Evolutionary conservation across 2,329 filamentous ascomycete species (phyloP).

Genomic region (Chrysosporium queenslandicum): DNA sequence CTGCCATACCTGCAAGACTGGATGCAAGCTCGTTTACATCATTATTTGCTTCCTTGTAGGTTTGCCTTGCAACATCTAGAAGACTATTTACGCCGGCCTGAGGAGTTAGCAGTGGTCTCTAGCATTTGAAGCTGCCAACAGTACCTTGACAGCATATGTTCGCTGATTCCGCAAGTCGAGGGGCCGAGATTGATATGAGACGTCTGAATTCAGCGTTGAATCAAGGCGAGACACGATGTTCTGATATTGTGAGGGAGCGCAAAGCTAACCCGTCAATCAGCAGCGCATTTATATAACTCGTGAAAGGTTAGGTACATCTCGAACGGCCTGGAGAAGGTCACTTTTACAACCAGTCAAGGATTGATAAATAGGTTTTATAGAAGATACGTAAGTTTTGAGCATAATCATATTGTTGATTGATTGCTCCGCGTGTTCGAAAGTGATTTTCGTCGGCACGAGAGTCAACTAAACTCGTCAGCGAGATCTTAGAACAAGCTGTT

Average conservation of each 20-base stretch:
- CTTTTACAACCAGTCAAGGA: constrained; percentile 56
- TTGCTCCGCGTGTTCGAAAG: constrained; percentile 62
- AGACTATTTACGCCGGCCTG: constrained; percentile 72
- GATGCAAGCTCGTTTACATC: constrained; percentile 64
- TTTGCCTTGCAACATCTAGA: constrained; percentile 76
- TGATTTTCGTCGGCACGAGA: constrained; percentile 56
- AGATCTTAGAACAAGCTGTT: neutral
- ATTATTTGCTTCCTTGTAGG: constrained; percentile 77
- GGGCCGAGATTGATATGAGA: constrained; percentile 64
- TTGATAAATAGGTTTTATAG: constrained; percentile 57
- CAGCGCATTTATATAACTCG: neutral
- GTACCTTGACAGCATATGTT: constrained; percentile 73
- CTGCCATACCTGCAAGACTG: constrained; percentile 50
- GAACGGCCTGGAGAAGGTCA: constrained; percentile 56
- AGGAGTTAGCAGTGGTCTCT: constrained; percentile 15
- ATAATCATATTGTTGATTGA: constrained; percentile 78
- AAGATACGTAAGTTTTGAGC: constrained; percentile 68
- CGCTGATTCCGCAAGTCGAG: constrained; percentile 83
- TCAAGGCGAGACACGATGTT: constrained; percentile 56
- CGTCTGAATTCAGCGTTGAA: constrained; percentile 67
- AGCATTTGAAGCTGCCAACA: neutral
- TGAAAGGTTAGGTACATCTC: constrained; percentile 38
- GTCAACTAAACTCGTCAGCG: constrained; percentile 51
- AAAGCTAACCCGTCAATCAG: constrained; percentile 41
- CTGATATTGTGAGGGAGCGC: constrained; percentile 51